phyloP scores from a whole-genome alignment of 129 eudicot genomes.

The Flaveria trinervia region DNA sequence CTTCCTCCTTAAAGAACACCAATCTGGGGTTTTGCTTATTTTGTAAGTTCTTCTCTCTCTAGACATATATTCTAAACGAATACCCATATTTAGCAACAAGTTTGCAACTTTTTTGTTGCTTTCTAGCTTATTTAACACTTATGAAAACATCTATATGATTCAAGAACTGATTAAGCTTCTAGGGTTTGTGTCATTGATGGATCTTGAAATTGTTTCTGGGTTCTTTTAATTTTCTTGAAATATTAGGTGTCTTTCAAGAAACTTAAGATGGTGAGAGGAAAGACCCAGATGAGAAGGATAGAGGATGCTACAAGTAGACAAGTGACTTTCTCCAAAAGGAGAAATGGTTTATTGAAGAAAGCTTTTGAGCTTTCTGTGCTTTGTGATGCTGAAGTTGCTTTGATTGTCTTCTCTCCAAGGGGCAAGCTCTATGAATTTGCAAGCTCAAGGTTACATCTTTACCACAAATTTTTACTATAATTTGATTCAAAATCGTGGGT shows the following conservation, averaged over 20 bases:
- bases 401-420: slow-evolving; percentile 81
- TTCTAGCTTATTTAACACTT: neutral
- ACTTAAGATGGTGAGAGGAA: slow-evolving; percentile 75
- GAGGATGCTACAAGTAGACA: slow-evolving; percentile 88
- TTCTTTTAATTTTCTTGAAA: slow-evolving; percentile 15
- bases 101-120: slow-evolving; percentile 9
- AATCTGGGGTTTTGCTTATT: slow-evolving; percentile 34
- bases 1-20: slow-evolving; percentile 23
- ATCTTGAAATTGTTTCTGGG: slow-evolving; percentile 23
- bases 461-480: slow-evolving; percentile 18
- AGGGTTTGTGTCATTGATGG: slow-evolving; percentile 16
- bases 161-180: neutral
- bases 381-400: slow-evolving; percentile 84
- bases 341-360: slow-evolving; percentile 78
- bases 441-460: slow-evolving; percentile 58
- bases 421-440: slow-evolving; percentile 91
- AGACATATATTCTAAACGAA: slow-evolving; percentile 31
- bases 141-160: neutral
- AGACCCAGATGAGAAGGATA: slow-evolving; percentile 87
- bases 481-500: slow-evolving; percentile 4
- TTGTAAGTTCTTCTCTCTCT: slow-evolving; percentile 33
- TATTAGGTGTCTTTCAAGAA: slow-evolving; percentile 26
- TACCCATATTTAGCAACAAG: slow-evolving; percentile 37
- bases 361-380: slow-evolving; percentile 87
- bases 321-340: slow-evolving; percentile 78